Evolutionary conservation across 2,329 filamentous ascomycete genomes (phyloP).

Genomic region (Aspergillus novoparasiticus): DNA sequence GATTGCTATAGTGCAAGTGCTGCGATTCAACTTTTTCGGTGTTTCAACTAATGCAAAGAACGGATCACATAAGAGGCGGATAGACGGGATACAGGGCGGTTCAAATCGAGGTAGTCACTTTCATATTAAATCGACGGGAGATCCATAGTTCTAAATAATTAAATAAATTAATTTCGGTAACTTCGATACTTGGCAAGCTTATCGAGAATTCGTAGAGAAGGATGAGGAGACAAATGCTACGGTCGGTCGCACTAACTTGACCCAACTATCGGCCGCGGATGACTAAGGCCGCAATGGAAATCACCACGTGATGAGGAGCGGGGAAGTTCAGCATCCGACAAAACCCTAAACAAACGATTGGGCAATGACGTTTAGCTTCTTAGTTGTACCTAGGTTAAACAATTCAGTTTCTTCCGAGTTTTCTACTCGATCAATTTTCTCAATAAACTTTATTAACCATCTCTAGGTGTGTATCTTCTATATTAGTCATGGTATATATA

Average conservation of each 20-base stretch:
- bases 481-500: constrained; percentile 1
- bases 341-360: background rate
- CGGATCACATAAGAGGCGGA: background rate
- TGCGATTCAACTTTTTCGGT: background rate
- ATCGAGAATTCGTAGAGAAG: background rate
- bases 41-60: background rate
- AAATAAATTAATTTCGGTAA: background rate
- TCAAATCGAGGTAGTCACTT: background rate
- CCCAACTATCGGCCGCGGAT: background rate
- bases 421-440: background rate
- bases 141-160: background rate
- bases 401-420: background rate
- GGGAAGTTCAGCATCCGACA: background rate
- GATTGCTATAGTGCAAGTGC: background rate
- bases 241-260: background rate
- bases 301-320: background rate
- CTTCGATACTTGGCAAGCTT: background rate
- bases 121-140: background rate
- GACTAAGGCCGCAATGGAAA: background rate
- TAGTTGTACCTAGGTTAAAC: no score
- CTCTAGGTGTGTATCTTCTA: background rate
- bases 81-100: background rate
- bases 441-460: background rate
- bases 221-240: background rate
- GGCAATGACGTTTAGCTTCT: no score